phyloP scores from a whole-genome alignment of 2,329 filamentous ascomycete species.

The Epicoccum nigrum region DNA sequence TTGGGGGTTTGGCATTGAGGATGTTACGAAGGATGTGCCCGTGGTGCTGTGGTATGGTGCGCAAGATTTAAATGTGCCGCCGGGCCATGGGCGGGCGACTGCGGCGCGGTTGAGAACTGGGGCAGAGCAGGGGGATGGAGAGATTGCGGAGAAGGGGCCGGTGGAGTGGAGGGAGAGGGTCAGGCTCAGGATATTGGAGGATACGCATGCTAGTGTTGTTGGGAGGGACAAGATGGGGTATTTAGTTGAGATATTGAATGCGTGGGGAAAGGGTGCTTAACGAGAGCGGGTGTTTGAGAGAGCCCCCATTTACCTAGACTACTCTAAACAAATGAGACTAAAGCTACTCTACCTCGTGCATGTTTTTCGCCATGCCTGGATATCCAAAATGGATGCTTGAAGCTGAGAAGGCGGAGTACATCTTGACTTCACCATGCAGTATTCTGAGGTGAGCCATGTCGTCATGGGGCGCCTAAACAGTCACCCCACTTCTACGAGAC shows the following conservation, averaged over 20 bases:
- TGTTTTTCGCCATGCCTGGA: too few relatives aligned
- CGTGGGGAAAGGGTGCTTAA: conserved; percentile 2
- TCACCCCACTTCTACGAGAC: too few relatives aligned
- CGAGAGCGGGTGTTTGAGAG: too few relatives aligned
- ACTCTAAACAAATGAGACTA: too few relatives aligned
- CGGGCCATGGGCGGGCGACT: conserved; percentile 43
- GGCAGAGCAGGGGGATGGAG: not conserved
- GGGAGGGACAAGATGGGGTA: conserved; percentile 26
- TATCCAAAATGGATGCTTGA: too few relatives aligned
- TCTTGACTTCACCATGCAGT: too few relatives aligned
- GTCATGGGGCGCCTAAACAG: too few relatives aligned
- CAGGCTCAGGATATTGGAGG: conserved; percentile 39
- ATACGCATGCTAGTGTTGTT: conserved; percentile 41
- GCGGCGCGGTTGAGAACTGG: conserved; percentile 32
- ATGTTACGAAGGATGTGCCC: conserved; percentile 44
- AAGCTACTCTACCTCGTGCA: too few relatives aligned
- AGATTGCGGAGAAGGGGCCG: not conserved
- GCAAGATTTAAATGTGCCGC: conserved; percentile 42
- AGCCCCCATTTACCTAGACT: too few relatives aligned
- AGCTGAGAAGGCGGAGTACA: too few relatives aligned
- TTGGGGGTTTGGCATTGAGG: conserved; percentile 46
- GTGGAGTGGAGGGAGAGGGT: conserved; percentile 26
- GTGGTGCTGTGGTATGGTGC: conserved; percentile 49
- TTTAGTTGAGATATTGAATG: conserved; percentile 17
- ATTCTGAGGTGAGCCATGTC: too few relatives aligned